A percentile compares a stretch with the other conserved stretches of the same genome.
phyloP scores from a whole-genome alignment of 2,329 filamentous ascomycete species.

The Colletotrichum sp. region DNA sequence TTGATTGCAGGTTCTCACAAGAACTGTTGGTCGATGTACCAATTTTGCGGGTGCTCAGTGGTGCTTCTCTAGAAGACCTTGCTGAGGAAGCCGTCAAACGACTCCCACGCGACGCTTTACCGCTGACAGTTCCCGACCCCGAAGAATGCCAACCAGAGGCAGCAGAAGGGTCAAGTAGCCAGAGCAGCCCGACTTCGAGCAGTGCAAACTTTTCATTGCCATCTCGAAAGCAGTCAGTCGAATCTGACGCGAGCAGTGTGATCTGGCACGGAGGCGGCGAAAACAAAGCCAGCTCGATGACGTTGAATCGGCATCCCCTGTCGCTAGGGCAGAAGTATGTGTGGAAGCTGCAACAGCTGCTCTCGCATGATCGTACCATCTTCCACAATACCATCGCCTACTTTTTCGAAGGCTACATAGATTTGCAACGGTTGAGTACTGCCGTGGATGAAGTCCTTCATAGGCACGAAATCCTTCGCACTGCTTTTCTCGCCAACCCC shows the following conservation, averaged over 20 bases:
- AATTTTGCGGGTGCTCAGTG: slow-evolving; percentile 49
- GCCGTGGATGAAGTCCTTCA: slow-evolving; percentile 30
- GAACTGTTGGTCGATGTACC: slow-evolving; percentile 47
- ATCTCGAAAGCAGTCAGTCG: neutral
- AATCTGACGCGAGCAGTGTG: neutral
- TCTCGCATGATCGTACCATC: slow-evolving; percentile 36
- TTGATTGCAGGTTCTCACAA: slow-evolving; percentile 43
- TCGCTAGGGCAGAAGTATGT: neutral
- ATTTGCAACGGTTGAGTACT: slow-evolving; percentile 31
- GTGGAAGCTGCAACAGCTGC: neutral
- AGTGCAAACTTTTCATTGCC: neutral
- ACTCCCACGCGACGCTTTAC: neutral
- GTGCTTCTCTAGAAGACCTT: slow-evolving; percentile 25
- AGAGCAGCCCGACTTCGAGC: neutral
- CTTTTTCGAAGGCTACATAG: slow-evolving; percentile 34
- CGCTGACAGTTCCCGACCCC: neutral
- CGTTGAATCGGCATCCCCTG: neutral
- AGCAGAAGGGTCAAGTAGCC: neutral
- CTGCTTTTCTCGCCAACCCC: neutral
- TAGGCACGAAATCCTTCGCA: neutral
- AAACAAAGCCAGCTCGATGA: neutral
- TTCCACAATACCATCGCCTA: slow-evolving; percentile 27
- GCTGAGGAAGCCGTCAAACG: neutral
- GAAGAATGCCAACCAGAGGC: neutral
- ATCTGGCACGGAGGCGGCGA: neutral